Conservation (phyloP, 2,329 filamentous ascomycete genomes). For the Penicillium thymicola region DNA sequence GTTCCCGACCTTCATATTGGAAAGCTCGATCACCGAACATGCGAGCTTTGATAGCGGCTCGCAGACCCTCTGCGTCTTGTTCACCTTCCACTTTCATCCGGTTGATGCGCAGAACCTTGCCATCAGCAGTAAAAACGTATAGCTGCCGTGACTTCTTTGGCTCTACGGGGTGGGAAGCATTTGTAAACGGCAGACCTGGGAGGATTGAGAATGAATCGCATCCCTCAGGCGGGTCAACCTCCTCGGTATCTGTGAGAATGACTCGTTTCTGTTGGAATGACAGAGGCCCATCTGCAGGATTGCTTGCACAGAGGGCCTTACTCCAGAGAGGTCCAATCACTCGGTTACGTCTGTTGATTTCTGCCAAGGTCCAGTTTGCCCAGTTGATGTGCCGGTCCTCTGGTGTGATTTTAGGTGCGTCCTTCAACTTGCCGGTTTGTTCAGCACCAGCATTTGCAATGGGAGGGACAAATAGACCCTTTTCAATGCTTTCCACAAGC, state of each 20-base stretch:
- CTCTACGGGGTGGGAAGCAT: constrained; percentile 25
- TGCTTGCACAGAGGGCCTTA: constrained; percentile 29
- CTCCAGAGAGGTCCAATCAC: constrained; percentile 69
- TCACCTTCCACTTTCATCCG: constrained; percentile 43
- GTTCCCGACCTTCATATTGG: constrained; percentile 22
- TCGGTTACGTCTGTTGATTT: constrained; percentile 55
- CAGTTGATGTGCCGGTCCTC: constrained; percentile 63
- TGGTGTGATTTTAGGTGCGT: constrained; percentile 72
- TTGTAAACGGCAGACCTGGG: constrained; percentile 39
- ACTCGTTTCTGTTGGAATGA: constrained; percentile 34
- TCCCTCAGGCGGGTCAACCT: constrained; percentile 27
- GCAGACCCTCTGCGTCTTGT: constrained; percentile 33
- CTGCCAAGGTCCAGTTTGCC: constrained; percentile 50
- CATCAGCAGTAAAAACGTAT: constrained; percentile 39
- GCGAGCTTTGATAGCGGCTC: constrained; percentile 40
- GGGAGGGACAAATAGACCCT: constrained; percentile 64
- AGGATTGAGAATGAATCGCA: constrained; percentile 27
- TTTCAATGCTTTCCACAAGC: constrained; percentile 63
- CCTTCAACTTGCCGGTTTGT: constrained; percentile 32
- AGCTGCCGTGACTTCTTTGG: constrained; percentile 28
- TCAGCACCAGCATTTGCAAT: constrained; percentile 35
- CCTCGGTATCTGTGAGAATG: constrained; percentile 38
- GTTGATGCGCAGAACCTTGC: constrained; percentile 35
- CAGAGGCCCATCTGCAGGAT: constrained; percentile 11
- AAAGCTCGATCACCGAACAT: constrained; percentile 35